Evolutionary conservation across 192 early-diverging fungal species (phyloP).

Genomic region (Gonapodya prolifera): DNA sequence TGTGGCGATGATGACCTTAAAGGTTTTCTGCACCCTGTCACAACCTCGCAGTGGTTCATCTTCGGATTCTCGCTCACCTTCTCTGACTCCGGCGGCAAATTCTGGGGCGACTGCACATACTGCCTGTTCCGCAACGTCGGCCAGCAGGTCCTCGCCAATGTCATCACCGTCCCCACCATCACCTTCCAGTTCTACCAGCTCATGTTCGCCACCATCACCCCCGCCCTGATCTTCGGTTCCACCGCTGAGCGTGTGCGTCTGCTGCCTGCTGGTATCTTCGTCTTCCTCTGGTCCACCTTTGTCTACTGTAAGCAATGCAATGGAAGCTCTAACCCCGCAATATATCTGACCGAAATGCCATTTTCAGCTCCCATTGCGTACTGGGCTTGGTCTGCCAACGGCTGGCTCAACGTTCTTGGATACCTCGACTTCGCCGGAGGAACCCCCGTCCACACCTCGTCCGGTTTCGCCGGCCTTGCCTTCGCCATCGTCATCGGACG

Average conservation of each 20-base stretch:
- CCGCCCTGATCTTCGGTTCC: slow-evolving; percentile 80
- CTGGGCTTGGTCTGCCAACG: slow-evolving; percentile 82
- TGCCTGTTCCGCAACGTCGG: slow-evolving; percentile 51
- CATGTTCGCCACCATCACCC: slow-evolving; percentile 86
- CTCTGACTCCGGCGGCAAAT: slow-evolving; percentile 51
- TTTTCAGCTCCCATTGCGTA: slow-evolving; percentile 68
- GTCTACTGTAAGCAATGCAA: slow-evolving; percentile 41
- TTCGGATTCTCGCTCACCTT: slow-evolving; percentile 85
- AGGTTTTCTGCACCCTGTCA: not conserved
- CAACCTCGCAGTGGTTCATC: slow-evolving; percentile 59
- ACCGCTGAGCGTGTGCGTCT: slow-evolving; percentile 81
- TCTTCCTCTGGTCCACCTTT: slow-evolving; percentile 85
- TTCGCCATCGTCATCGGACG: slow-evolving; percentile 76
- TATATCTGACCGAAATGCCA: not conserved
- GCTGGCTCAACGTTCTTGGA: slow-evolving; percentile 74
- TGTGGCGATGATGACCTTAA: too few relatives aligned
- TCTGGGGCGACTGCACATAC: slow-evolving; percentile 74
- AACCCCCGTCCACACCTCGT: slow-evolving; percentile 86
- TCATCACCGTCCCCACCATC: slow-evolving; percentile 54
- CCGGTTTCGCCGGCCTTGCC: slow-evolving; percentile 80
- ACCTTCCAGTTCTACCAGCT: slow-evolving; percentile 78
- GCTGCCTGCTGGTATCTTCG: slow-evolving; percentile 74
- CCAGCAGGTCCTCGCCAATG: slow-evolving; percentile 30
- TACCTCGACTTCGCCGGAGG: slow-evolving; percentile 92
- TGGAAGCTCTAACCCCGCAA: not conserved